Evolutionary conservation across 2,329 filamentous ascomycete genomes (phyloP).

Genomic region (Dryadomyces quercivorus): DNA sequence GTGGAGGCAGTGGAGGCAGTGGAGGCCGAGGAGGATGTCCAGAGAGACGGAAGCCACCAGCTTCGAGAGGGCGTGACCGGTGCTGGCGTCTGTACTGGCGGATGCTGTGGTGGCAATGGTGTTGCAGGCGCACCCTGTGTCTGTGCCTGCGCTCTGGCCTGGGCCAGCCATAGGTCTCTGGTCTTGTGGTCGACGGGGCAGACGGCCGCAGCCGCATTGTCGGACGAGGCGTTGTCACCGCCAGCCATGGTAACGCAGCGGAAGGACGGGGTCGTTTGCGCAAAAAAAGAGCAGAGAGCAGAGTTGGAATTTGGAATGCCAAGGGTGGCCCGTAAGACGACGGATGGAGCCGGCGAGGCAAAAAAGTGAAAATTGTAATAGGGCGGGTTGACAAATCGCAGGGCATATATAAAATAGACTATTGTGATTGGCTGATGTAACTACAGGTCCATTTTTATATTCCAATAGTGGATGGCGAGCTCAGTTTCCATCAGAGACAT

Average conservation of each 20-base stretch:
- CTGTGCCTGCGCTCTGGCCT: conserved; percentile 41
- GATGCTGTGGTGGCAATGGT: neutral
- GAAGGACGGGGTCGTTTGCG: neutral
- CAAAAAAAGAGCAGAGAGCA: neutral
- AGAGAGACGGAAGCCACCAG: conserved; percentile 4
- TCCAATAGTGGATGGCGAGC: no score
- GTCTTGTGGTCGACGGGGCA: conserved; percentile 90
- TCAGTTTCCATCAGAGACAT: no score
- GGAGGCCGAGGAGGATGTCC: conserved; percentile 1
- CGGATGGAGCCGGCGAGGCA: neutral
- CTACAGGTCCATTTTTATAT: neutral
- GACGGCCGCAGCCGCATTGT: conserved; percentile 8
- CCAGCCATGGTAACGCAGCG: neutral
- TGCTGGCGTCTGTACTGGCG: conserved; percentile 6
- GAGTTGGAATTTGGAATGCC: no score
- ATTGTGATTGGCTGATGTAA: neutral
- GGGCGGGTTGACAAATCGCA: neutral
- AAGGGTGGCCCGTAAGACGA: neutral
- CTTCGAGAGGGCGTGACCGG: neutral
- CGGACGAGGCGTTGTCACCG: neutral
- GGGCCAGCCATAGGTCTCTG: conserved; percentile 73
- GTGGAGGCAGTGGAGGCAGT: neutral
- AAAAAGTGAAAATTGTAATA: neutral
- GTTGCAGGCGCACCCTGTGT: conserved; percentile 7
- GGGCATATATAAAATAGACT: neutral